Evolutionary conservation across 495 filamentous ascomycete genomes (phyloP).

Genomic region (Neurospora hispaniola): DNA sequence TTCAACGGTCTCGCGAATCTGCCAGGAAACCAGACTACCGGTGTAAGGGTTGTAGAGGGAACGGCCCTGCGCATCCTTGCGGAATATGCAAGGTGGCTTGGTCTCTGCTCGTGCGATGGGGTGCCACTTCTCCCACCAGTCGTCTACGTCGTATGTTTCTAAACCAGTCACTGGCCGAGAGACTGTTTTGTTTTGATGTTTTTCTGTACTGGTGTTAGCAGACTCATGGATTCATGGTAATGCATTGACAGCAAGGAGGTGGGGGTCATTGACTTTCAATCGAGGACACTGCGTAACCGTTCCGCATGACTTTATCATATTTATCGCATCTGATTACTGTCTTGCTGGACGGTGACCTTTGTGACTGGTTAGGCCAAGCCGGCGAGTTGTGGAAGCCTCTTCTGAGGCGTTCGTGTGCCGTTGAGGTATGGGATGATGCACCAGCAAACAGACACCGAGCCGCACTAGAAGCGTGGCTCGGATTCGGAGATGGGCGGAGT

Average conservation of each 20-base stretch:
- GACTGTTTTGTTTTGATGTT: conserved; percentile 34
- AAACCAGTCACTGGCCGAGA: conserved; percentile 20
- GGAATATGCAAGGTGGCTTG: background rate
- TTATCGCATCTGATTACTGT: background rate
- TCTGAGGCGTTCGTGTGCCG: background rate
- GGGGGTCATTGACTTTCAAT: background rate
- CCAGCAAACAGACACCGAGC: background rate
- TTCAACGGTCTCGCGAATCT: conserved; percentile 47
- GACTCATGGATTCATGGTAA: background rate
- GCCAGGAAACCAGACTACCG: conserved; percentile 30
- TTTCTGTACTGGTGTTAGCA: conserved; percentile 28
- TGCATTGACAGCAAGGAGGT: background rate
- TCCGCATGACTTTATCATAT: background rate
- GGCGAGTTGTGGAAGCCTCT: background rate
- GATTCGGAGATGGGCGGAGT: background rate
- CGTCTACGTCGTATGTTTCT: conserved; percentile 27
- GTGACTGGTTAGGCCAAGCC: background rate
- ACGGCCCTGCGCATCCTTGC: background rate
- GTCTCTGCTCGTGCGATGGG: conserved; percentile 1
- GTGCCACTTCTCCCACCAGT: conserved; percentile 22
- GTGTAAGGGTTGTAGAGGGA: conserved; percentile 35
- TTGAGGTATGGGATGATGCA: background rate
- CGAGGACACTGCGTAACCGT: background rate
- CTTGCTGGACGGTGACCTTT: background rate
- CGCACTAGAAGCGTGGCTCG: background rate